These are phyloP conservation scores for Suhomyces maxii DNA, from an alignment of 1,139 yeast species.

Conservation along the genomic window DNA sequence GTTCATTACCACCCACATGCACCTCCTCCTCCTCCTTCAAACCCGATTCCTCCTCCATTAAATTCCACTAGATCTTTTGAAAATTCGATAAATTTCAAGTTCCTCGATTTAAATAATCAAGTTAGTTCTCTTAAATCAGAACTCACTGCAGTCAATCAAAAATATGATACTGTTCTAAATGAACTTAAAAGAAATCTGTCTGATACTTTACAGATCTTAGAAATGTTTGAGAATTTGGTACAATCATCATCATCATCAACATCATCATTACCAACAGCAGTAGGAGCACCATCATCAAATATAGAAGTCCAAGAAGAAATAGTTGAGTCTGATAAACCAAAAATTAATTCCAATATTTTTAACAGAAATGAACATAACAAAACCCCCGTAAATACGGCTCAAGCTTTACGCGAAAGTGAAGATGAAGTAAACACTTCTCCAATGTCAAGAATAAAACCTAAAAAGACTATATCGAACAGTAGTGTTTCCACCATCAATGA, in stretches of 20 bases:
- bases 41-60: slow-evolving; percentile 16
- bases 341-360: slow-evolving; percentile 15
- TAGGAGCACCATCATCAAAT: background rate
- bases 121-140: slow-evolving; percentile 38
- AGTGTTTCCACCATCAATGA: background rate
- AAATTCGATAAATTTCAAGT: slow-evolving; percentile 28
- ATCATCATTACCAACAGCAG: too few relatives aligned
- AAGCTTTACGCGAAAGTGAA: slow-evolving; percentile 6
- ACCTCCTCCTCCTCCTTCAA: slow-evolving; percentile 12
- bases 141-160: slow-evolving; percentile 36
- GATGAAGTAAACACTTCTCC: slow-evolving; percentile 18
- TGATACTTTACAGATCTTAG: slow-evolving; percentile 52
- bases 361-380: slow-evolving; percentile 11
- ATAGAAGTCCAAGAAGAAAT: slow-evolving; percentile 1
- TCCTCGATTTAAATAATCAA: slow-evolving; percentile 44
- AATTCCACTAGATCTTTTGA: slow-evolving; percentile 22
- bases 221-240: slow-evolving; percentile 39
- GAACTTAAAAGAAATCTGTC: slow-evolving; percentile 48
- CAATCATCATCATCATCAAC: background rate
- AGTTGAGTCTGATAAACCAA: slow-evolving; percentile 8
- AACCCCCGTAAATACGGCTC: slow-evolving; percentile 15
- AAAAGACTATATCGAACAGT: slow-evolving; percentile 3
- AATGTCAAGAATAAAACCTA: slow-evolving; percentile 12
- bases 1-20: slow-evolving; percentile 3
- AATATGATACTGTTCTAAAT: slow-evolving; percentile 46